These are phyloP conservation scores for Erigeron canadensis DNA, from an alignment of 129 eudicot genomes.

Conservation along the genomic window DNA sequence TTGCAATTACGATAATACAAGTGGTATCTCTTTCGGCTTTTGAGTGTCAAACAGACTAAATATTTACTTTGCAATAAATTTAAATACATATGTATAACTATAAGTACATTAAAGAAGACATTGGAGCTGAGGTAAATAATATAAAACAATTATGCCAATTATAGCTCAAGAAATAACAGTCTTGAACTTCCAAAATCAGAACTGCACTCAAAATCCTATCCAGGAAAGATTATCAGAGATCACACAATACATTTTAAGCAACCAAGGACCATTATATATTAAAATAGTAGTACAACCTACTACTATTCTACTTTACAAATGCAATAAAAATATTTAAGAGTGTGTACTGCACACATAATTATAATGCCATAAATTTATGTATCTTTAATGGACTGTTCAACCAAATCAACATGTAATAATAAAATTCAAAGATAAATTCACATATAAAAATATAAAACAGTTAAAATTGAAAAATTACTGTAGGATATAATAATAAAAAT, in stretches of 20 bases:
- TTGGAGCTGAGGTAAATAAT: conserved; percentile 1
- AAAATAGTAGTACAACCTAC: neutral
- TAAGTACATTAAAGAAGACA: neutral
- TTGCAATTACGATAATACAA: neutral
- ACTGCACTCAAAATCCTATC: conserved; percentile 4
- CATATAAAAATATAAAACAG: neutral
- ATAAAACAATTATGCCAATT: conserved; percentile 2
- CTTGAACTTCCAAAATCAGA: conserved; percentile 10
- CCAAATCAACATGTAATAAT: conserved; percentile 19
- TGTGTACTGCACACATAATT: conserved; percentile 7
- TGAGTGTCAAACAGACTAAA: neutral
- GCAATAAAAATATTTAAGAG: conserved; percentile 3
- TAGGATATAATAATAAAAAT: neutral
- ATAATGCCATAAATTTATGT: conserved; percentile 18
- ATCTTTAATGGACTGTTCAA: conserved; percentile 14
- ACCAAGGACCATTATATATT: conserved; percentile 17
- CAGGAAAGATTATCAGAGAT: neutral
- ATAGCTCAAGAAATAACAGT: neutral
- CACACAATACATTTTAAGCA: conserved; percentile 20
- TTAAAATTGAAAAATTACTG: neutral
- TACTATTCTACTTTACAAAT: conserved; percentile 5
- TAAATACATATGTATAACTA: neutral
- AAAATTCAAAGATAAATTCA: neutral
- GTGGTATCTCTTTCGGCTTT: neutral
- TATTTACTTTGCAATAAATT: neutral